Evolutionary conservation across 306 rosid genomes (phyloP).

Genomic region (Malus fusca): DNA sequence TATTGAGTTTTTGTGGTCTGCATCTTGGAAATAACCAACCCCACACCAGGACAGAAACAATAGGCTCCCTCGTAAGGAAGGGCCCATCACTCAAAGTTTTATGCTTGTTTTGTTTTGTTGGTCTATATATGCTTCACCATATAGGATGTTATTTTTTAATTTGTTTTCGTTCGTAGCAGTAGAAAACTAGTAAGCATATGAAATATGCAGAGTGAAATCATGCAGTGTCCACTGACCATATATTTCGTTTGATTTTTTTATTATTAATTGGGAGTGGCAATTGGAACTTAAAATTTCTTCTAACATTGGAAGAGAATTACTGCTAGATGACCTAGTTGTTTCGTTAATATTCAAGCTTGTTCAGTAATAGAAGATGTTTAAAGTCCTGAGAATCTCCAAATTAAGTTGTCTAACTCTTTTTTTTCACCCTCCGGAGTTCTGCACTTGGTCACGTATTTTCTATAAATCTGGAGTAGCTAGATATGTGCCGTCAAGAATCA

Average conservation of each 20-base stretch:
- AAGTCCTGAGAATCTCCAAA: neutral
- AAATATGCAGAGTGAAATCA: constrained; percentile 1
- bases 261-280: neutral
- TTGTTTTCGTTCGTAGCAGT: neutral
- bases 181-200: neutral
- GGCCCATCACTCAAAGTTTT: constrained; percentile 30
- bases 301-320: neutral
- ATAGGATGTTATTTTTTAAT: neutral
- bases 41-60: constrained; percentile 35
- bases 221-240: neutral
- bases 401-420: neutral
- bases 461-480: too few species aligned
- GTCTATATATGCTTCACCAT: neutral
- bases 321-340: neutral
- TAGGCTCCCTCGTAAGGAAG: constrained; percentile 13
- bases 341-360: neutral
- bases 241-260: neutral
- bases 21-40: constrained; percentile 74
- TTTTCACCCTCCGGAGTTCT: neutral
- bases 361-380: neutral
- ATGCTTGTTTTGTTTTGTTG: constrained; percentile 20
- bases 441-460: neutral
- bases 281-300: neutral
- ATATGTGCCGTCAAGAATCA: too few species aligned
- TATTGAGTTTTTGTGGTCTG: constrained; percentile 31